Percentiles rank a stretch among this genome's conserved stretches.
Conservation (phyloP, 306 rosid species). For the Senna siamea region DNA sequence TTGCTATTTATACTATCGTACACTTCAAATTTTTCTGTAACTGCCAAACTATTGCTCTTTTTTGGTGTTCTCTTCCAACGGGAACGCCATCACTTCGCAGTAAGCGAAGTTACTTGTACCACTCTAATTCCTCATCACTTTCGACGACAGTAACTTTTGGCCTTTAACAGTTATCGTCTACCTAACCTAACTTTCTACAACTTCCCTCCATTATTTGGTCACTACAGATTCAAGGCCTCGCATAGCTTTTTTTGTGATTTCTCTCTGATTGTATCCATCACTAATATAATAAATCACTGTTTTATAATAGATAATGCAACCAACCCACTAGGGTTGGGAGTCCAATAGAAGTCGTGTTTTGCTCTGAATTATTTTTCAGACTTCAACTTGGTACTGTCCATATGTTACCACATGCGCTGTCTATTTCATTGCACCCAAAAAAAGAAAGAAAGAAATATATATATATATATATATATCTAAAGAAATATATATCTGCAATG, state of each 20-base stretch:
- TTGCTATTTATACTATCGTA: no score
- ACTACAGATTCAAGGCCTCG: no score
- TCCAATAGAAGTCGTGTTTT: conserved; percentile 9
- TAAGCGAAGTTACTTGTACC: background rate
- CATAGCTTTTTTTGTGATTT: no score
- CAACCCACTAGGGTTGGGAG: background rate
- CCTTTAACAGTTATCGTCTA: no score
- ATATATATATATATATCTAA: conserved; percentile 13
- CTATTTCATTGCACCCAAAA: conserved; percentile 1
- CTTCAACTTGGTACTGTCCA: background rate
- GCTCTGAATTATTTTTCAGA: background rate
- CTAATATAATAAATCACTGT: no score
- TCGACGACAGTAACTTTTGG: no score
- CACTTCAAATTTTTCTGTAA: no score
- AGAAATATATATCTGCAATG: background rate
- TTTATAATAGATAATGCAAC: background rate
- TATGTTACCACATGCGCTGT: conserved; percentile 29
- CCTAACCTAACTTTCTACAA: background rate
- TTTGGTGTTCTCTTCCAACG: no score
- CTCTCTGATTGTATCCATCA: no score
- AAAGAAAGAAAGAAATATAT: background rate
- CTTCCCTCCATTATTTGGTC: background rate
- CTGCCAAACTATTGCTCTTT: no score
- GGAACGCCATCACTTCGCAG: background rate
- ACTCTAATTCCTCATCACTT: background rate